Evolutionary conservation across 176 grass and related monocot genomes (phyloP).

Genomic region (Alopecurus myosuroides): DNA sequence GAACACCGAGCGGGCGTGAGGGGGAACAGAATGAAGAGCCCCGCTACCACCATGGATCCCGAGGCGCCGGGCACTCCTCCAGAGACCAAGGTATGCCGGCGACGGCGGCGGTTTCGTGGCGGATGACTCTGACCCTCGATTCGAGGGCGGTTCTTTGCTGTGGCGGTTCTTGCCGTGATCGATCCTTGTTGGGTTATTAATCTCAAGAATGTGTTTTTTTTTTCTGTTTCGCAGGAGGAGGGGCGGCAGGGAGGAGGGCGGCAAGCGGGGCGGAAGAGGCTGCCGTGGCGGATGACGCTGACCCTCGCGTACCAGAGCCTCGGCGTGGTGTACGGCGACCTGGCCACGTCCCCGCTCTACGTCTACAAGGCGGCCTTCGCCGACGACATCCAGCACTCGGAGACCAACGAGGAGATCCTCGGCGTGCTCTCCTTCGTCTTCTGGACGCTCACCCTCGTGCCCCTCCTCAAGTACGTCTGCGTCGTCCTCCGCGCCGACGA

Average conservation of each 20-base stretch:
- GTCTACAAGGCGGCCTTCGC: slow-evolving; percentile 98
- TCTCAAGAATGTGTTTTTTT: background rate
- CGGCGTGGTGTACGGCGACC: slow-evolving; percentile 95
- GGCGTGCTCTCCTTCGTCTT: slow-evolving; percentile 98
- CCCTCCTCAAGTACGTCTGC: slow-evolving; percentile 97
- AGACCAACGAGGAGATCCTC: slow-evolving; percentile 96
- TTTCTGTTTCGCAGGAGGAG: background rate
- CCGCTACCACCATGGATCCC: slow-evolving; percentile 40
- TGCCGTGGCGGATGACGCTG: slow-evolving; percentile 80
- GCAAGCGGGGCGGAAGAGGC: background rate
- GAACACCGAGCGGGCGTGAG: no score
- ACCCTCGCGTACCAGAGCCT: slow-evolving; percentile 90
- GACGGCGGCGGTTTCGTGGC: background rate
- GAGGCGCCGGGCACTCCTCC: slow-evolving; percentile 30
- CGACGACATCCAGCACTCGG: slow-evolving; percentile 97
- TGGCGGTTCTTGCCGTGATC: slow-evolving; percentile 9
- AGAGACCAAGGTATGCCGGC: slow-evolving; percentile 26
- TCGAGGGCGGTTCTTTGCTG: background rate
- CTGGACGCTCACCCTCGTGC: slow-evolving; percentile 96
- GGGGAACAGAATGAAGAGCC: slow-evolving; percentile 33
- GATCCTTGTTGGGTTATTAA: slow-evolving; percentile 4
- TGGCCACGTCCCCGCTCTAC: slow-evolving; percentile 91
- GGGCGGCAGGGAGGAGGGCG: background rate
- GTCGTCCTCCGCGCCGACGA: slow-evolving; percentile 95
- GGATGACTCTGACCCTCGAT: background rate